Evolutionary conservation across 805 yeast species (phyloP), one percentile per base, ranked within the genome.

Genomic region (Cyberlindnera veronae): DNA sequence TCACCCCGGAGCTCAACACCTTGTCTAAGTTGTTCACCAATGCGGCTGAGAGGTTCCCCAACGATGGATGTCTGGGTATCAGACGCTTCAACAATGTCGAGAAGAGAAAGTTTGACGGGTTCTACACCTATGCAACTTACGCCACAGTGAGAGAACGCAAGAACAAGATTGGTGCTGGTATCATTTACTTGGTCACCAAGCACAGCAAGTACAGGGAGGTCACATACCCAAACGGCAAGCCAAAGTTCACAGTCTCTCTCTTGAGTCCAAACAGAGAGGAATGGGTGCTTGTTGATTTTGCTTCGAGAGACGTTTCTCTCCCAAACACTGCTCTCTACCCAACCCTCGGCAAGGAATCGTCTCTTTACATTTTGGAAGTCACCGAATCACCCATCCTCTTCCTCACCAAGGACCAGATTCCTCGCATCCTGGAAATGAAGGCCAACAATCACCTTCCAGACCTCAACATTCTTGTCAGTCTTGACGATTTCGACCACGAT

Each of bases 281-380:
- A 60, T 84, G 91, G 90, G 61, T 71, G 11, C 54, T 83, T 11
- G 60, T 83, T 17, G 90, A 84, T 57, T 57, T 82, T 48, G 87
- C 88, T 0, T 75, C 84, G 51, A 69, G 69, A 29, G 67, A 74
- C 16, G 78, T 74, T 61, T 70, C 71, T 58, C 68, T 66, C 27
- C 57, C 74, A 11, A 67, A 68, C 42, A 76, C 77, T 14, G 71
- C 78, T 2, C 54, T 76, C 15, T 76, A 76, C 52, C 79, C 76
- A 37, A 73, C 80, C 8, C 53, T 76, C 34, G 81, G 81, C 9
- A 70, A 78, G 1, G 71, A 69, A 28, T 71, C 89, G 2, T 71
- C 86, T 5, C 71, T 68, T 44, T 80, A 79, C 55, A 82, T 83
- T 51, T 63, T 83, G 57, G 65, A 61, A 30, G 57, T 79, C 39